Base-by-base conservation (phyloP, 495 filamentous ascomycete genomes). In the Cercophora scortea region DNA sequence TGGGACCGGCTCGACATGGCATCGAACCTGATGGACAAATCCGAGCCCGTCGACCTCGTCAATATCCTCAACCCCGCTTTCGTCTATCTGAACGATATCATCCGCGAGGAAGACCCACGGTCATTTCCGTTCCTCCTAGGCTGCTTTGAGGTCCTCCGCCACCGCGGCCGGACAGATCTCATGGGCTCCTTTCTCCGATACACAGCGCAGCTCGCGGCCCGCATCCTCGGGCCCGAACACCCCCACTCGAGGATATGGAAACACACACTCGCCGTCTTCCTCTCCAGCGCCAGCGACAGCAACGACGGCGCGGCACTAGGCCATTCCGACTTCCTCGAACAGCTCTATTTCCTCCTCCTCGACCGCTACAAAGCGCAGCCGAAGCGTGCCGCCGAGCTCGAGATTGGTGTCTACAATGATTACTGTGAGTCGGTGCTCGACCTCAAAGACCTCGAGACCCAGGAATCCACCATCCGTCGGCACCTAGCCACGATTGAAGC, bases 41-140 rank as follows among this genome's bases (percentile, higher is more conserved):
- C 49, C 32, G 41, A 44, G 41, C 18, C 44, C 40, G 32, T 52
- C 9, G 41, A 52, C 34, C 49, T 52, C n/a, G 41, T 52, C 41
- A 19, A 45, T 1, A 33, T 52, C n/a, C 42, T 52, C 12, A 45
- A 45, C 19, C 49, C 49, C 6, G 49, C 40, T 19, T 52, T 52
- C 15, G 42, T 25, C 8, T 42, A 45, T 25, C 49, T 52, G 6
- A 38, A 45, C 49, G 49, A 34, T 8, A 45, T 52, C 13, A 35
- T 52, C 19, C 40, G 49, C 10, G 49, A 52, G 12, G 49, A 52
- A 34, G 41, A 34, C 40, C 49, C 49, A 0, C 40, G 49, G 16
- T 42, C 49, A 6, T 34, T 52, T 35, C 49, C 49, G 25, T 52
- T 52, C 17, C 49, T 52, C 5, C 16, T 52, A 17, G n/a, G 40